These are phyloP conservation scores for Oryza coarctata DNA, from an alignment of 176 grass and related monocot genomes.

Conservation along the genomic window DNA sequence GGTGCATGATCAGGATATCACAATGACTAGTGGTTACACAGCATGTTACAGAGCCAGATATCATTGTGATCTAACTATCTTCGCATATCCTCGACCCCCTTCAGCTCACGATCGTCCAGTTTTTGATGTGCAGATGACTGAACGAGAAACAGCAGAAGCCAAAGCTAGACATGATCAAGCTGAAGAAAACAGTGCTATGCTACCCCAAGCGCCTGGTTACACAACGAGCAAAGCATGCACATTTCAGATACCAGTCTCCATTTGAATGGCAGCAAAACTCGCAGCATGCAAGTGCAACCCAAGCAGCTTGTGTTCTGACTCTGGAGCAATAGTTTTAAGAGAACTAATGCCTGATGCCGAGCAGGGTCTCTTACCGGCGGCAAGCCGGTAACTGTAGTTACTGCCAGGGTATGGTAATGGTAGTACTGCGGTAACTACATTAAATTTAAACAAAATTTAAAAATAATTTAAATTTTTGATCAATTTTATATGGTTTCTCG, in stretches of 20 bases:
- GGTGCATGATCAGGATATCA: conserved; percentile 2
- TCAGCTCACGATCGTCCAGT: not conserved
- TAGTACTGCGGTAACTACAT: no score
- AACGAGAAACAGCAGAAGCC: not conserved
- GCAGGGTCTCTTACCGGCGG: no score
- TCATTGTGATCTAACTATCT: conserved; percentile 8
- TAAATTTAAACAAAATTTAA: no score
- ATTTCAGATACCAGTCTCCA: not conserved
- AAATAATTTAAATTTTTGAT: no score
- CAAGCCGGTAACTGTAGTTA: no score
- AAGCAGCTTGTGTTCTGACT: not conserved
- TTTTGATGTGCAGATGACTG: not conserved
- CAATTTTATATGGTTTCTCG: no score
- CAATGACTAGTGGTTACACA: not conserved
- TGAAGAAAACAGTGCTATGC: conserved; percentile 6
- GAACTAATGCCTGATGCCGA: not conserved
- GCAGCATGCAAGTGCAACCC: not conserved
- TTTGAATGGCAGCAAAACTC: not conserved
- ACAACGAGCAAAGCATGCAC: not conserved
- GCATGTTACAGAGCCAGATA: not conserved
- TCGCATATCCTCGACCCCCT: not conserved
- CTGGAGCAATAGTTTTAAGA: not conserved
- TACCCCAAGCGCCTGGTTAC: not conserved
- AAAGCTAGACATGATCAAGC: not conserved
- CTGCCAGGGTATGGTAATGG: no score